Evolutionary conservation across 192 early-diverging fungal species (phyloP).

Genomic region (Gonapodya prolifera): DNA sequence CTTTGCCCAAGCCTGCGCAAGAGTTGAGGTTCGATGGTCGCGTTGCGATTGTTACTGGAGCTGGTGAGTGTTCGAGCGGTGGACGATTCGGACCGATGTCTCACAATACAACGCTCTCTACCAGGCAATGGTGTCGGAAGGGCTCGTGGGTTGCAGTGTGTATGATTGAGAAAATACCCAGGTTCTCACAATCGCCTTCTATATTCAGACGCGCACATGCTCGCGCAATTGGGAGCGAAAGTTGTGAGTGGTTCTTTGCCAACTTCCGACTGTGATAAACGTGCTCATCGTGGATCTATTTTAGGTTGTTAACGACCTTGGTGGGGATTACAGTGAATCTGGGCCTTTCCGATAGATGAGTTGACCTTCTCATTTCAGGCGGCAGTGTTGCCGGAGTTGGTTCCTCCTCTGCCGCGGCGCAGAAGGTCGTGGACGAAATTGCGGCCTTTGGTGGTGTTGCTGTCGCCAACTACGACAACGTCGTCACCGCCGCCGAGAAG

Average conservation of each 20-base stretch:
- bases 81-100: background rate
- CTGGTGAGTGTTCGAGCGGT: constrained; percentile 25
- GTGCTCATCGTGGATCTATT: background rate
- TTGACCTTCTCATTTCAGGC: constrained; percentile 81
- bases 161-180: background rate
- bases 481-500: constrained; percentile 20
- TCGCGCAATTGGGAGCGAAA: constrained; percentile 3
- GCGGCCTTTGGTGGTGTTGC: constrained; percentile 8
- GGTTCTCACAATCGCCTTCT: background rate
- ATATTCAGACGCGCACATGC: background rate
- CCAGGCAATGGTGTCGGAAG: background rate
- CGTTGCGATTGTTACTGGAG: constrained; percentile 91
- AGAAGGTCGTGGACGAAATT: constrained; percentile 12
- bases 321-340: too few relatives aligned
- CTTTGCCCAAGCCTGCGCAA: background rate
- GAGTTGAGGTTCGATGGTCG: constrained; percentile 20
- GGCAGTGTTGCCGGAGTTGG: constrained; percentile 2
- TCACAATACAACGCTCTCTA: background rate
- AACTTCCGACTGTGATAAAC: background rate
- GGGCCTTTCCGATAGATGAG: constrained; percentile 33
- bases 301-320: constrained; percentile 6
- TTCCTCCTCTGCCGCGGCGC: background rate
- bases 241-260: background rate
- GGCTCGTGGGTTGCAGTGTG: background rate
- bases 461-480: constrained; percentile 19